Evolutionary conservation across 2,329 filamentous ascomycete species (phyloP).

Genomic region (Coniella lustricola): DNA sequence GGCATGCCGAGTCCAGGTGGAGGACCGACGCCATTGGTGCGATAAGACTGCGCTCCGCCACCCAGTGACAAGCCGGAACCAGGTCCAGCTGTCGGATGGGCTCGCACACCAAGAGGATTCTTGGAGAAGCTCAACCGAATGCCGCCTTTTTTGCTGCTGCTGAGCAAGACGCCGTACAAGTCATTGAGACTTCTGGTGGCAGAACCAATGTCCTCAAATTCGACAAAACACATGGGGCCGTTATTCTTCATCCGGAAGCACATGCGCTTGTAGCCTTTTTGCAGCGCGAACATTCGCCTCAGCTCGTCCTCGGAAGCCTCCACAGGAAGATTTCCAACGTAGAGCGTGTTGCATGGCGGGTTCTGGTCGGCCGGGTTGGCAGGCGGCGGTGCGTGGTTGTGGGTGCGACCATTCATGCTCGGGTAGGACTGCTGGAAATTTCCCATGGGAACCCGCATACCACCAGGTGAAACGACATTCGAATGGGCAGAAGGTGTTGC

Average conservation of each 20-base stretch:
- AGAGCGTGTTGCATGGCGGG: slow-evolving; percentile 93
- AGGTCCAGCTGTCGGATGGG: slow-evolving; percentile 54
- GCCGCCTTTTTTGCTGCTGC: slow-evolving; percentile 89
- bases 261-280: slow-evolving; percentile 89
- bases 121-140: slow-evolving; percentile 96
- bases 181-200: slow-evolving; percentile 88
- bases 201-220: slow-evolving; percentile 89
- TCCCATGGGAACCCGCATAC: slow-evolving; percentile 33
- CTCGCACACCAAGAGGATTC: slow-evolving; percentile 88
- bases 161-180: slow-evolving; percentile 77
- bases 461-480: slow-evolving; percentile 49
- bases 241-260: slow-evolving; percentile 94
- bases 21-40: slow-evolving; percentile 62
- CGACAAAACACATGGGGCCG: slow-evolving; percentile 97
- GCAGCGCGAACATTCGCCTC: slow-evolving; percentile 86
- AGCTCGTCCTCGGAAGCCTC: slow-evolving; percentile 94
- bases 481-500: slow-evolving; percentile 32
- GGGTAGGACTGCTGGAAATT: slow-evolving; percentile 1
- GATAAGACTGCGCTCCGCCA: slow-evolving; percentile 47
- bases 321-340: slow-evolving; percentile 91
- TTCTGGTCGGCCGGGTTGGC: slow-evolving; percentile 95
- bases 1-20: slow-evolving; percentile 71
- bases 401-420: background rate
- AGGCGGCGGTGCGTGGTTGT: slow-evolving; percentile 47
- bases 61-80: slow-evolving; percentile 35